Conservation (phyloP, 1,284 basidiomycete genomes). For the Cutaneotrichosporon sp. region DNA sequence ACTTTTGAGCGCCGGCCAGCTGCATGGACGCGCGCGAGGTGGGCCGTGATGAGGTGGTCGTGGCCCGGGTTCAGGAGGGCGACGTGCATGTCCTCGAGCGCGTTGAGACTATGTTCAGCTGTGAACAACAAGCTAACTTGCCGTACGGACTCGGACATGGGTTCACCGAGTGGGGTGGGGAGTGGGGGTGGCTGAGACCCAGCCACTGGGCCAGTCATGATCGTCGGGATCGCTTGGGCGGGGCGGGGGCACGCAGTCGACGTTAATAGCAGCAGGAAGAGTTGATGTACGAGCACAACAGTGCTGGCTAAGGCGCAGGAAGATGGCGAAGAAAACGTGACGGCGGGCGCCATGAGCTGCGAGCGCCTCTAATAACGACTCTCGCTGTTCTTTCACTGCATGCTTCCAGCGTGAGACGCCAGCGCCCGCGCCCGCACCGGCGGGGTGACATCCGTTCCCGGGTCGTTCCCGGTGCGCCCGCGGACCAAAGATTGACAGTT, state of each 20-base stretch:
- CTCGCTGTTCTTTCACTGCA: neutral
- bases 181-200: too few relatives aligned
- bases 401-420: neutral
- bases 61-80: slow-evolving; percentile 35
- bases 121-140: neutral
- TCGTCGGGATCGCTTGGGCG: neutral
- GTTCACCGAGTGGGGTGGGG: neutral
- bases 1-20: slow-evolving; percentile 38
- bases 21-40: slow-evolving; percentile 35
- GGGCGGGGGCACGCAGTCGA: neutral
- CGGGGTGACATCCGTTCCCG: neutral
- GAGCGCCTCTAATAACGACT: too few relatives aligned
- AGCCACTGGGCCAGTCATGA: neutral
- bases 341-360: too few relatives aligned
- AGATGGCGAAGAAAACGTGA: too few relatives aligned
- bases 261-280: neutral
- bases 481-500: neutral
- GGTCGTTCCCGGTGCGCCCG: neutral
- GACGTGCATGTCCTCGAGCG: slow-evolving; percentile 30
- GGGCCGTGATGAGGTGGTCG: slow-evolving; percentile 27
- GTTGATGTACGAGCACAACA: neutral
- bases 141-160: slow-evolving; percentile 10
- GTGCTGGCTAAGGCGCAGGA: too few relatives aligned
- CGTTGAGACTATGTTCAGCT: slow-evolving; percentile 23
- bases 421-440: neutral